Base-by-base conservation (phyloP, 805 yeast genomes). In the Wickerhamomyces xylosicus region DNA sequence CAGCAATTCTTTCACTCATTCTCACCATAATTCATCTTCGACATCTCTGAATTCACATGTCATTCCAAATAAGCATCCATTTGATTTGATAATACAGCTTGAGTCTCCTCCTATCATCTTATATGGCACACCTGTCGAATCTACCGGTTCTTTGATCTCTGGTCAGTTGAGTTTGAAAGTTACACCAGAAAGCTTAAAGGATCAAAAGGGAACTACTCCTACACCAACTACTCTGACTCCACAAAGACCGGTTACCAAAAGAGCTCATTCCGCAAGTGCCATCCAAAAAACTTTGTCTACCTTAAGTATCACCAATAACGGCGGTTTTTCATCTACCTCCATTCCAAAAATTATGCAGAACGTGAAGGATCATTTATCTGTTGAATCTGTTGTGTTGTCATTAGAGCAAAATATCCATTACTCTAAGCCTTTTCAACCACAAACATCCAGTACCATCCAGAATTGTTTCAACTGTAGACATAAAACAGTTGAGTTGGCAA, bases 91-190 rank as follows among this genome's bases (percentile, higher is more conserved):
- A 1, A 69, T 89, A 27, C 67, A 69, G 31, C 64, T 92, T 18
- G 99, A 92, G 55, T 80, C 94, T 2, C 97, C 97, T 1, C 98
- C 99, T 0, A 69, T 89, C 31, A 74, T 85, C 35, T 62, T 92
- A 40, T 90, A 84, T 53, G 98, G 98, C 0, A 60, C 71, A 1
- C 82, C 89, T 3, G 58, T 61, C 8, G 92, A 85, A 42, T 77
- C 92, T 2, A 70, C 94, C 0, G 98, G 99, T 1, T 82, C 95
- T 5, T 68, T 90, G 19, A 63, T 92, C 27, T 76, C 87, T 27
- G 99, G 99, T 0, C 64, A 85, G 9, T 61, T 92, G 36, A 70
- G 71, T 29, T 61, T 92, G 35, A 72, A 70, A 22, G 67, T 80
- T 1, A 57, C 64, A n/a, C 44, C 48, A 35, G 54, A 53, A n/a